Conservation (phyloP, 2,329 filamentous ascomycete species). For the Penicillium vulpinum region DNA sequence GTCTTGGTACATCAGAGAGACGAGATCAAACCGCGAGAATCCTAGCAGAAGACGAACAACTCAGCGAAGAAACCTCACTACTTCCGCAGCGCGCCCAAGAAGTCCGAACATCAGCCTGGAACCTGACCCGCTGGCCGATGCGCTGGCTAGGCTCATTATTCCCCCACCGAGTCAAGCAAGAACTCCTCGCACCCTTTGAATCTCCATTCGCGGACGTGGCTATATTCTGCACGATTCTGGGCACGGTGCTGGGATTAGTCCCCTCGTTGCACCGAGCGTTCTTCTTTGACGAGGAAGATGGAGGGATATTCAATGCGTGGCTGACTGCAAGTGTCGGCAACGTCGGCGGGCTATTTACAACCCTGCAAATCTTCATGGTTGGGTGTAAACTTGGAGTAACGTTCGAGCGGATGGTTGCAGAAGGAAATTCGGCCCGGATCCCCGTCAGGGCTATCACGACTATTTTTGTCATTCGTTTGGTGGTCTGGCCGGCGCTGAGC, state of each 20-base stretch:
- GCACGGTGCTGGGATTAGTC: conserved; percentile 57
- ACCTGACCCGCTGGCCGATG: conserved; percentile 25
- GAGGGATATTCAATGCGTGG: conserved; percentile 67
- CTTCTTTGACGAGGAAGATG: conserved; percentile 58
- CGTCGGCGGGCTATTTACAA: conserved; percentile 64
- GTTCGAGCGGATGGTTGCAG: conserved; percentile 48
- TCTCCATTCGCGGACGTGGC: conserved; percentile 62
- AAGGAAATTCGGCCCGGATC: conserved; percentile 36
- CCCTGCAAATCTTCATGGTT: conserved; percentile 65
- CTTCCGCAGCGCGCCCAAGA: conserved; percentile 42
- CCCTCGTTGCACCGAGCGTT: conserved; percentile 62
- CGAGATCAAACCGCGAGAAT: background rate
- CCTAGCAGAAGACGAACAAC: conserved; percentile 8
- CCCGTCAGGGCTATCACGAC: conserved; percentile 49
- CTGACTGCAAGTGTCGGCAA: conserved; percentile 62
- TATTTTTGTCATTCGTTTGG: conserved; percentile 46
- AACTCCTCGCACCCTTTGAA: conserved; percentile 40
- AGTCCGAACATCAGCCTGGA: conserved; percentile 13
- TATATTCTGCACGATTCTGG: conserved; percentile 60
- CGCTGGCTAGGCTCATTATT: conserved; percentile 33
- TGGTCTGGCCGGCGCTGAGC: conserved; percentile 61
- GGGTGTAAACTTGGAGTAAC: conserved; percentile 64
- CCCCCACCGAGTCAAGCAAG: conserved; percentile 35
- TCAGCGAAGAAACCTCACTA: conserved; percentile 54
- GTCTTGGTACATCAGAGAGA: background rate